Evolutionary conservation across 1,284 basidiomycete genomes (phyloP).

Genomic region (Omphalotus olearius): DNA sequence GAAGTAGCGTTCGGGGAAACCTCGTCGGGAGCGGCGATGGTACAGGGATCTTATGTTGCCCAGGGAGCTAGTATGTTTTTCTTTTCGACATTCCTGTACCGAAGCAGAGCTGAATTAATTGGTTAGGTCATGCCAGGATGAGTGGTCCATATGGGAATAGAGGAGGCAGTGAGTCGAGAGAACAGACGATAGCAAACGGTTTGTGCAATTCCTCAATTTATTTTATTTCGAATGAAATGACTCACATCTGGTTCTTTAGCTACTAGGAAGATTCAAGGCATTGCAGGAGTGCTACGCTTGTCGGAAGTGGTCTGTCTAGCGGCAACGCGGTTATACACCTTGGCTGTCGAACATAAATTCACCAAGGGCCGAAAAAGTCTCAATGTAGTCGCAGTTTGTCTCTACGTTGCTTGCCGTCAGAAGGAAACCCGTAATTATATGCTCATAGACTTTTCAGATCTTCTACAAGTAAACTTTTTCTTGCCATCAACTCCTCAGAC

Average conservation of each 20-base stretch:
- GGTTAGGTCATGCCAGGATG: slow-evolving; percentile 72
- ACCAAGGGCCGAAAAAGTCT: slow-evolving; percentile 90
- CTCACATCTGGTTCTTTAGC: slow-evolving; percentile 41
- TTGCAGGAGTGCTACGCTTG: slow-evolving; percentile 75
- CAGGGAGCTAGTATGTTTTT: slow-evolving; percentile 80
- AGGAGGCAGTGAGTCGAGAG: slow-evolving; percentile 73
- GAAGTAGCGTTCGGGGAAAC: slow-evolving; percentile 95
- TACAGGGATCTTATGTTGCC: slow-evolving; percentile 93
- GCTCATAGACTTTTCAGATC: slow-evolving; percentile 97
- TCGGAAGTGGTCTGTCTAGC: slow-evolving; percentile 79
- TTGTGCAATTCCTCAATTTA: slow-evolving; percentile 20
- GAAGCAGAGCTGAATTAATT: slow-evolving; percentile 7
- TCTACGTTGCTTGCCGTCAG: slow-evolving; percentile 92
- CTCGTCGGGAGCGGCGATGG: slow-evolving; percentile 88
- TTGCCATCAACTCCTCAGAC: slow-evolving; percentile 1
- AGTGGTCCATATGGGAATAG: slow-evolving; percentile 77
- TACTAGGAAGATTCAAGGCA: slow-evolving; percentile 75
- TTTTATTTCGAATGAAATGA: not conserved
- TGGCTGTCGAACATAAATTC: slow-evolving; percentile 93
- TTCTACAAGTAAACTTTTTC: slow-evolving; percentile 64
- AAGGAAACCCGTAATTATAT: slow-evolving; percentile 90
- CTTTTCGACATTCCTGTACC: not conserved
- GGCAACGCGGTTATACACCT: slow-evolving; percentile 86
- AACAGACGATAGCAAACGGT: slow-evolving; percentile 90
- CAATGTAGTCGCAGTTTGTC: slow-evolving; percentile 93